These are phyloP conservation scores for Zopfochytrium polystomum DNA, from an alignment of 371 early-diverging fungal genomes.

Conservation along the genomic window DNA sequence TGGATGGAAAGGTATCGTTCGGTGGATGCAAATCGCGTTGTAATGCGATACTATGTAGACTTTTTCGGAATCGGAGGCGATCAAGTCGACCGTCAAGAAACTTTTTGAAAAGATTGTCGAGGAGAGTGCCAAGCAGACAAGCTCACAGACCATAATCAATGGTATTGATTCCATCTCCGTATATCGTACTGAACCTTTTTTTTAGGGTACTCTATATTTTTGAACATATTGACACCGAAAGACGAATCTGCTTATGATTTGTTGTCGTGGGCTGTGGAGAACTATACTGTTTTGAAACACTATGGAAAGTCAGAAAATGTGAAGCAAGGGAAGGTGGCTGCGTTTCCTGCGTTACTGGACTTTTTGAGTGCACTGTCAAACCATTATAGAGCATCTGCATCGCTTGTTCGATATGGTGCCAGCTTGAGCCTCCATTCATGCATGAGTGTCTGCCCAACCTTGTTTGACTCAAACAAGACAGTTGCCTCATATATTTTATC, in stretches of 20 bases:
- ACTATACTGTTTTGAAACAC: slow-evolving; percentile 23
- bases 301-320: slow-evolving; percentile 1
- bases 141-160: background rate
- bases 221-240: slow-evolving; percentile 40
- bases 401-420: slow-evolving; percentile 50
- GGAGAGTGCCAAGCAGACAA: background rate
- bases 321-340: background rate
- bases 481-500: slow-evolving; percentile 36
- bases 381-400: slow-evolving; percentile 46
- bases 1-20: slow-evolving; percentile 41
- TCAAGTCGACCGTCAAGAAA: slow-evolving; percentile 41
- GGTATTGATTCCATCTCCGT: slow-evolving; percentile 1
- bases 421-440: slow-evolving; percentile 43
- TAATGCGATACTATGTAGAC: slow-evolving; percentile 29
- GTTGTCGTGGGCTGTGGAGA: slow-evolving; percentile 50
- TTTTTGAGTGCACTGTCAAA: slow-evolving; percentile 43
- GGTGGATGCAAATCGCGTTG: background rate
- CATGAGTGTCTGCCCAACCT: slow-evolving; percentile 32
- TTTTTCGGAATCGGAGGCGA: slow-evolving; percentile 36
- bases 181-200: too few species aligned
- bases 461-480: slow-evolving; percentile 26
- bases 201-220: slow-evolving; percentile 40
- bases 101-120: slow-evolving; percentile 38
- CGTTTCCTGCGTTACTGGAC: slow-evolving; percentile 31
- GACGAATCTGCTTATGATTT: slow-evolving; percentile 51